Conservation (phyloP, 768 basidiomycete genomes). For the Lactarius indigo region DNA sequence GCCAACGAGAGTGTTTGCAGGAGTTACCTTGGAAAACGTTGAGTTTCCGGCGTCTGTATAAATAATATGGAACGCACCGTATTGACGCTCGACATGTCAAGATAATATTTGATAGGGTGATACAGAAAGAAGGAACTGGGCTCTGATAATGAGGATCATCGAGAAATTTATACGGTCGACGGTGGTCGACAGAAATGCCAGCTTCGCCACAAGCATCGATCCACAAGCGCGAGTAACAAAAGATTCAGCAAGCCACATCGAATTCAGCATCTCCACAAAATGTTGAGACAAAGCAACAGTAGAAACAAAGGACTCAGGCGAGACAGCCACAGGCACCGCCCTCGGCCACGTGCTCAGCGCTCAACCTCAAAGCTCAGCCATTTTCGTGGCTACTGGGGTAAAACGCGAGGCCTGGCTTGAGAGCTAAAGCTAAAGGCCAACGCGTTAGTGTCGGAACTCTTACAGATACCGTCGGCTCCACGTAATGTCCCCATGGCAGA, state of each 20-base stretch:
- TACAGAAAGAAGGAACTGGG: neutral
- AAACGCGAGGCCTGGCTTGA: neutral
- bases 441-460: neutral
- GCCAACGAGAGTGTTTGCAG: constrained; percentile 5
- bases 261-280: neutral
- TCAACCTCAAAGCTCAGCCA: neutral
- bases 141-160: neutral
- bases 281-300: neutral
- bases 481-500: neutral
- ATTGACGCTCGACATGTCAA: constrained; percentile 10
- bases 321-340: neutral
- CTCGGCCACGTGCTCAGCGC: neutral
- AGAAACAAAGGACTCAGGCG: neutral
- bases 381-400: neutral
- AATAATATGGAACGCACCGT: constrained; percentile 2
- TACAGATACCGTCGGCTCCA: neutral
- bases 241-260: constrained; percentile 2
- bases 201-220: constrained; percentile 2
- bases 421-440: neutral
- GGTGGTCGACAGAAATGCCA: neutral
- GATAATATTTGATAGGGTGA: neutral
- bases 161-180: constrained; percentile 4
- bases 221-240: neutral
- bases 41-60: neutral
- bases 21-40: constrained; percentile 1